These are phyloP conservation scores for Pseudogymnoascus sp. DNA, from an alignment of 2,329 filamentous ascomycete species.

Conservation along the genomic window DNA sequence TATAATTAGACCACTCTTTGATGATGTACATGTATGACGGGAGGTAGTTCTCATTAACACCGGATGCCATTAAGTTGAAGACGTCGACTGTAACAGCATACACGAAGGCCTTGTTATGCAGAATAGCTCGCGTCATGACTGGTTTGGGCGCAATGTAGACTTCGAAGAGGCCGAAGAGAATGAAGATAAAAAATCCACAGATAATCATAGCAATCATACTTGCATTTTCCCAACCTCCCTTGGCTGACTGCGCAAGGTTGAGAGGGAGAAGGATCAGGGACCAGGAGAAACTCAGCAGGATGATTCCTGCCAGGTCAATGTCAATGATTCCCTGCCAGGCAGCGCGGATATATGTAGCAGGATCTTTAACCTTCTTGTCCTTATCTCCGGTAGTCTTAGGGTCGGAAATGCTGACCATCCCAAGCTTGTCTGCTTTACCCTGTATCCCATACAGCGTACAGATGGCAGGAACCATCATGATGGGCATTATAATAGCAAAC, in stretches of 20 bases:
- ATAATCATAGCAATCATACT: conserved; percentile 20
- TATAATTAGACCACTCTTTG: conserved; percentile 36
- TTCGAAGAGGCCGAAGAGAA: conserved; percentile 15
- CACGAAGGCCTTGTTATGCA: conserved; percentile 20
- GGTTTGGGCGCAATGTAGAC: conserved; percentile 21
- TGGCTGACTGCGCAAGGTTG: conserved; percentile 18
- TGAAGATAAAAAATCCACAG: conserved; percentile 17
- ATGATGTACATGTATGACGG: conserved; percentile 33
- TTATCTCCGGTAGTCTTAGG: neutral
- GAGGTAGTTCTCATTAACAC: conserved; percentile 18
- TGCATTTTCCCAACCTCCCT: conserved; percentile 20
- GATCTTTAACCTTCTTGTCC: neutral
- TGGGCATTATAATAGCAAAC: conserved; percentile 25
- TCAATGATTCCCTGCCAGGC: neutral
- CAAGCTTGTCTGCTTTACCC: neutral
- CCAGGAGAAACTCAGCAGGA: conserved; percentile 19
- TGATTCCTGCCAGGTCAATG: neutral
- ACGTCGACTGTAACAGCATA: conserved; percentile 16
- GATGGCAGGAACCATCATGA: conserved; percentile 23
- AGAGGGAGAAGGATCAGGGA: conserved; percentile 21
- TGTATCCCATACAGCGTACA: conserved; percentile 23
- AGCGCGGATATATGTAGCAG: neutral
- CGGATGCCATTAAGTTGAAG: conserved; percentile 18
- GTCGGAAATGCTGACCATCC: neutral
- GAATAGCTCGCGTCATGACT: conserved; percentile 20